Base-by-base conservation (phyloP, 305 asterid genomes). In the Withania somnifera region DNA sequence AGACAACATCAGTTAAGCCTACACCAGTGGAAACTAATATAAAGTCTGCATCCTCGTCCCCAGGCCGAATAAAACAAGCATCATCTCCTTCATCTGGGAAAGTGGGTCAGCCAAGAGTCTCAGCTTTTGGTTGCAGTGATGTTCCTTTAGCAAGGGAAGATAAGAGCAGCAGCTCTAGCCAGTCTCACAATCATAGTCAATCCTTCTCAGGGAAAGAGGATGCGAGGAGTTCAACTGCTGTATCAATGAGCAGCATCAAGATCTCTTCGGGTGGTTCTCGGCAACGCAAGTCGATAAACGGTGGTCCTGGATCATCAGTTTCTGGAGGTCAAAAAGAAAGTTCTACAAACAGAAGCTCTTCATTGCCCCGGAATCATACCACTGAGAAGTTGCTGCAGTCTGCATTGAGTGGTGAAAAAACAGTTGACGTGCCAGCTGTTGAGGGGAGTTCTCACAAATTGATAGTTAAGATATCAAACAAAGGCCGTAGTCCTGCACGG, bases 401-500 rank as follows among this genome's bases (percentile, higher is more conserved):
- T 77, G 86, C 78, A 50, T 68, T 78, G 52, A 81, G 71, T 34
- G 68, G 85, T 75, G 91, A 89, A 81, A 89, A 82, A 84, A 81
- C 85, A 57, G 83, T 45, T 51, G 92, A 89, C 20, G 86, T 79
- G 24, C 84, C 93, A 58, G 51, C 64, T 42, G 83, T 77, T 82
- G 93, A 91, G 45, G 89, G 88, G 38, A 80, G 81, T 84, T 83
- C 61, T 87, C 97, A 86, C 66, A 92, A 89, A 83, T 80, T 92
- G 87, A 90, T 92, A 76, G 95, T 89, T 45, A 91, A 90, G 87
- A 81, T 92, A 66, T 87, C 93, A 60, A 91, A 87, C 79, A 79
- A 86, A 24, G 89, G 86, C 2, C 87, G 89, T 11, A 87, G 90
- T 84, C 94, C 94, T 84, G 90, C 89, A 17, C 93, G 83, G 81